Base-by-base conservation (phyloP, 352 stramenopile species). In the Elongisporangium anandrum region DNA sequence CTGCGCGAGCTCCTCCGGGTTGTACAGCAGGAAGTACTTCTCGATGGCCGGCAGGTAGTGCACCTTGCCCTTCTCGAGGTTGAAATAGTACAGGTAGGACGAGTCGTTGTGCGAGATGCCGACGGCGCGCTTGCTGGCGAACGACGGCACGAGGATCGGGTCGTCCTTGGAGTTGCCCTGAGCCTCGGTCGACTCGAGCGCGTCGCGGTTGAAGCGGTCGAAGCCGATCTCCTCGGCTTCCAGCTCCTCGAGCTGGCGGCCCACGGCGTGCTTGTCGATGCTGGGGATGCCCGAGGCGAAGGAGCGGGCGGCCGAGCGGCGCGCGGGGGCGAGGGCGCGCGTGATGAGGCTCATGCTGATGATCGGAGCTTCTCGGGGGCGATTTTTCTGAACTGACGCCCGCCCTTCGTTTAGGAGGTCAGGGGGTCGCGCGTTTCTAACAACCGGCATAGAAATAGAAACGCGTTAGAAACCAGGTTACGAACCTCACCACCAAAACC, bases 1-100 rank as follows among this genome's bases (percentile, higher is more conserved):
- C 76, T 87, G 63, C 52, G 84, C 79, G 49, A 93, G 76, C 63
- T 91, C 81, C 68, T 88, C 78, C n/a, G 84, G 82, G 79, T 95
- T 93, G 81, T 94, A 92, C 29, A 95, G 75, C 86, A 89, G 72
- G 77, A 95, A 95, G 75, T 95, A 95, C 84, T 95, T 95, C 68
- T 91, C 82, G 65, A 93, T 89, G 66, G 77, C 67, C 55, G 86
- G 86, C 61, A 95, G 71, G 73, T 95, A 88, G 79, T 93, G 79
- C 57, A 92, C 79, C 77, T 94, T 89, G 72, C 84, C 86, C 81
- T 95, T 88, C 52, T 76, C 72, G 62, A 95, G 72, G 66, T 82
- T 95, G 71, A 95, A 95, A 79, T 81, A 95, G 73, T 87, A 90
- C 45, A 95, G 66, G 72, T 95, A 95, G 59, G 81, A 91, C 58